A percentile compares a stretch with the other conserved stretches of the same genome.
phyloP scores from a whole-genome alignment of 352 stramenopile genomes.

The Phytophthora agathidicida region DNA sequence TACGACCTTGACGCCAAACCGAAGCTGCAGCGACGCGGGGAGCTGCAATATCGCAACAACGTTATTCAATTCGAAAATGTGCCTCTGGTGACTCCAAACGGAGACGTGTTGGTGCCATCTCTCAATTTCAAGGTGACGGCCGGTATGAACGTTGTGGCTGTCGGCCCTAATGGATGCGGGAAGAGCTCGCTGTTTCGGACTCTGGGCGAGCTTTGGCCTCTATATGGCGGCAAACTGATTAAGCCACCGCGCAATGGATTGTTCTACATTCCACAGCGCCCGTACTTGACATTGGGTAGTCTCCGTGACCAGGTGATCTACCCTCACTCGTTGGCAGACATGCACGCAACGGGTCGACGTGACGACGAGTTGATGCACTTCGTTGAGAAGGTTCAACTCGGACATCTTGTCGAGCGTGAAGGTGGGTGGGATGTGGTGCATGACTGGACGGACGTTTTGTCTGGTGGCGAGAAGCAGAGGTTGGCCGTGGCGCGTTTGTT shows the following conservation, averaged over 20 bases:
- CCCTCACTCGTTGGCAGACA: slow-evolving; percentile 76
- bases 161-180: slow-evolving; percentile 82
- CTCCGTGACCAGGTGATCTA: slow-evolving; percentile 92
- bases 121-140: slow-evolving; percentile 85
- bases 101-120: slow-evolving; percentile 82
- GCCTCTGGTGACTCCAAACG: slow-evolving; percentile 88
- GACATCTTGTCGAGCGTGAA: slow-evolving; percentile 75
- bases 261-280: slow-evolving; percentile 93
- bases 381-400: slow-evolving; percentile 84
- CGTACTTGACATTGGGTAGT: slow-evolving; percentile 87
- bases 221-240: slow-evolving; percentile 77
- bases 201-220: slow-evolving; percentile 90
- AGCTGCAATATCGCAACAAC: slow-evolving; percentile 59
- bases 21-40: too few relatives aligned
- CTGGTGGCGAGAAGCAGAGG: slow-evolving; percentile 91
- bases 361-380: slow-evolving; percentile 74
- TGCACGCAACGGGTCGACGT: slow-evolving; percentile 50
- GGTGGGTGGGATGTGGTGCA: slow-evolving; percentile 81
- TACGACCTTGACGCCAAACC: too few relatives aligned
- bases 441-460: slow-evolving; percentile 90
- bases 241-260: slow-evolving; percentile 82
- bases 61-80: slow-evolving; percentile 91
- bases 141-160: slow-evolving; percentile 91
- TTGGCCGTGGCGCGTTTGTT: slow-evolving; percentile 91
- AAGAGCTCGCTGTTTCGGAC: slow-evolving; percentile 91